Percentiles rank a stretch among this genome's conserved stretches.
These are phyloP conservation scores for Phoma sp. DNA, from an alignment of 2,329 filamentous ascomycete species.

Conservation along the genomic window DNA sequence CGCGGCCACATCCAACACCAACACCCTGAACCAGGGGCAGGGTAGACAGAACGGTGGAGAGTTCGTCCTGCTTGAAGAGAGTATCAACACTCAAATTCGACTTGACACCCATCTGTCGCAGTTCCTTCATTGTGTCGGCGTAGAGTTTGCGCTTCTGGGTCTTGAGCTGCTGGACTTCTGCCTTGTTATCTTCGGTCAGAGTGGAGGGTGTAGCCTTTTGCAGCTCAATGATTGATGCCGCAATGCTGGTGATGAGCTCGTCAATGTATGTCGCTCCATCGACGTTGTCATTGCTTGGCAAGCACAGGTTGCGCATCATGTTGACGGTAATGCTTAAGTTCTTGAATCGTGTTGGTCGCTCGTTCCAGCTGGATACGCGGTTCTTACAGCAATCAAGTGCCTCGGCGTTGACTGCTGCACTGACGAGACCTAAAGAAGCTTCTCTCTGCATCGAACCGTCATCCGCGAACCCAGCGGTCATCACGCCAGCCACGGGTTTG, in stretches of 20 bases:
- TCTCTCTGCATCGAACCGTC: slow-evolving; percentile 20
- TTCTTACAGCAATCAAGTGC: slow-evolving; percentile 32
- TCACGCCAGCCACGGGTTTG: slow-evolving; percentile 73
- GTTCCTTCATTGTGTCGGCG: slow-evolving; percentile 81
- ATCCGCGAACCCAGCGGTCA: slow-evolving; percentile 44
- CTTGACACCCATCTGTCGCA: slow-evolving; percentile 89
- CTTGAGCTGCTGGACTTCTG: slow-evolving; percentile 86
- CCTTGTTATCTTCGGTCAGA: slow-evolving; percentile 88
- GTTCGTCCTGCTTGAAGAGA: slow-evolving; percentile 75
- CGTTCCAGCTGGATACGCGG: slow-evolving; percentile 41
- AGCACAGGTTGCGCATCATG: slow-evolving; percentile 74
- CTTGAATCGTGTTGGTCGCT: slow-evolving; percentile 69
- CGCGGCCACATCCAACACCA: slow-evolving; percentile 35
- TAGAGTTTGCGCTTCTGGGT: slow-evolving; percentile 88
- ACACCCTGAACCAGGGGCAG: slow-evolving; percentile 35
- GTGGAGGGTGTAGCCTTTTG: slow-evolving; percentile 81
- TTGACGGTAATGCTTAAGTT: slow-evolving; percentile 73
- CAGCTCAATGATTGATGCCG: slow-evolving; percentile 73
- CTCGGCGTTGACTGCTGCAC: slow-evolving; percentile 20
- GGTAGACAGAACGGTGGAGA: slow-evolving; percentile 72
- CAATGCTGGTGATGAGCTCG: slow-evolving; percentile 72
- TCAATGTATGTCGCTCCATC: slow-evolving; percentile 68
- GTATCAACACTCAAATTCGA: slow-evolving; percentile 79
- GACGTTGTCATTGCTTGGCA: slow-evolving; percentile 60
- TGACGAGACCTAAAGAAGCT: slow-evolving; percentile 21